Conservation (phyloP, 2,329 filamentous ascomycete species). For the Ophiobolus disseminans region DNA sequence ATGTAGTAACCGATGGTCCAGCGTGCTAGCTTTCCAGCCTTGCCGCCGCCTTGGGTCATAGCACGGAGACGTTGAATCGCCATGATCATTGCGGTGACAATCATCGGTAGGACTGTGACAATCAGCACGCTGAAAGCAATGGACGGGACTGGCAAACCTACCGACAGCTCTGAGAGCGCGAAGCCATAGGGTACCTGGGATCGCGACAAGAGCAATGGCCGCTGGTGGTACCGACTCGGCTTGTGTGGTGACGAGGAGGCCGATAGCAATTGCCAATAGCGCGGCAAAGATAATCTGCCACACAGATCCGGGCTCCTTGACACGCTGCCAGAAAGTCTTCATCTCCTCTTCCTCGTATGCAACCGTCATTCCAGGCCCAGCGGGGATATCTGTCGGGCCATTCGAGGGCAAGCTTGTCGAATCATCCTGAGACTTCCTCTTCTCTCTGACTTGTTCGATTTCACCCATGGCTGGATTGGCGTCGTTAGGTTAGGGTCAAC, state of each 20-base stretch:
- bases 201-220: slow-evolving; percentile 53
- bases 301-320: slow-evolving; percentile 55
- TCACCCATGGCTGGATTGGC: slow-evolving; percentile 33
- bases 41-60: slow-evolving; percentile 54
- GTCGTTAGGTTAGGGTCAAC: too few relatives aligned
- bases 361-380: slow-evolving; percentile 7
- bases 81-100: slow-evolving; percentile 61
- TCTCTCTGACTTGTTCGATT: slow-evolving; percentile 23
- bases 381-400: slow-evolving; percentile 9
- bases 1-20: slow-evolving; percentile 62
- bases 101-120: slow-evolving; percentile 58
- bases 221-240: slow-evolving; percentile 55
- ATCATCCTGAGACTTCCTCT: slow-evolving; percentile 3
- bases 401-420: slow-evolving; percentile 8
- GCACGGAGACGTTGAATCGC: slow-evolving; percentile 58
- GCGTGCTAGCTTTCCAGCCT: slow-evolving; percentile 51
- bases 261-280: slow-evolving; percentile 58
- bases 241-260: slow-evolving; percentile 54
- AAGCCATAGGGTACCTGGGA: slow-evolving; percentile 60
- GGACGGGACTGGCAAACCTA: slow-evolving; percentile 30
- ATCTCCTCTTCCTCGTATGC: slow-evolving; percentile 20
- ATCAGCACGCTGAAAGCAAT: background rate
- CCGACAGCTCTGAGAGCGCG: slow-evolving; percentile 58
- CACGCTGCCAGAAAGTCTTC: slow-evolving; percentile 45
- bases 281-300: slow-evolving; percentile 60